Evolutionary conservation across 2,329 filamentous ascomycete species (phyloP), one percentile per base, ranked within the genome.

Genomic region (Diaporthe nobilis): DNA sequence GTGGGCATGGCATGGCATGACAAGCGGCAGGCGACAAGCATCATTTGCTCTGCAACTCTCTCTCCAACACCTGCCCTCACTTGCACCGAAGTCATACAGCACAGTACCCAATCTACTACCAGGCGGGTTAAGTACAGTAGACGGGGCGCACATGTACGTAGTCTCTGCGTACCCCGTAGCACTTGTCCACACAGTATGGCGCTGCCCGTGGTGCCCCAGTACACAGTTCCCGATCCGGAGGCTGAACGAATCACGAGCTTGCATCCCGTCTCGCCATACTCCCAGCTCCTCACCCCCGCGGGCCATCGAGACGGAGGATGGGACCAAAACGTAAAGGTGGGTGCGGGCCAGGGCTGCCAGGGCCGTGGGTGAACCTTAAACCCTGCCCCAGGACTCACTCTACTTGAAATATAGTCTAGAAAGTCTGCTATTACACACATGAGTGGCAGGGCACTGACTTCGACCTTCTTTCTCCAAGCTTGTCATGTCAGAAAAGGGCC

Each of bases 171-270:
- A 60, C 57, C 65, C 37, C 28, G 58, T 73, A 73, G 39, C 58
- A 65, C 71, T 9, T 57, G 65, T 70, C 65, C 65, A 70, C 65
- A 70, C 58, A 51, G 55, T 53, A 42, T n/a, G 44, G 44, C 22
- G 70, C 42, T 28, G 42, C 22, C 4, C 22, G 39, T 61, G 70
- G 31, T 65, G 61, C 49, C n/a, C n/a, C 13, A 65, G 71, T 65
- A 65, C 71, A 25, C 47, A n/a, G 58, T 55, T 34, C 58, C 34
- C 37, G 42, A 4, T 39, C 22, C 28, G n/a, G 44, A 39, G 57
- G 58, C 55, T 73, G 42, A 47, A 65, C 71, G 71, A 73, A 73
- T 73, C 71, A 73, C 34, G 34, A 44, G 58, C 71, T 34, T 55
- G 25, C 44, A 55, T n/a, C 34, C 42, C 58, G 25, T 47, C 70